Base-by-base conservation (phyloP, 225 moss, liverwort and hornwort genomes). In the Marchantia paleacea region DNA sequence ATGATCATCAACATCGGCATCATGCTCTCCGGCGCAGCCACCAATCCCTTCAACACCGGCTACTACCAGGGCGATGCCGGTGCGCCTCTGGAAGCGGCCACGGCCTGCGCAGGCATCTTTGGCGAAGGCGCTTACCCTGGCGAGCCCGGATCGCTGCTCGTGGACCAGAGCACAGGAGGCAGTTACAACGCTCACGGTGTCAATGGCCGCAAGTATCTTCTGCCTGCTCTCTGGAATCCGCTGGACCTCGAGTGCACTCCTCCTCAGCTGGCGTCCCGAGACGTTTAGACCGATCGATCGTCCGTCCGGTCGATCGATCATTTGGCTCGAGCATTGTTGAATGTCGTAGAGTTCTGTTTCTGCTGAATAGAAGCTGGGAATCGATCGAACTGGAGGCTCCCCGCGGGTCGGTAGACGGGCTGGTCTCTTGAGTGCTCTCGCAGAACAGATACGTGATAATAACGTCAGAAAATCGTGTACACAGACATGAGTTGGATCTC, bases 201-300 rank as follows among this genome's bases (percentile, higher is more conserved):
- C 1, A 89, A 88, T 48, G 84, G 88, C 9, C 86, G 96, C 49
- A 91, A 85, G 57, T 96, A 85, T 30, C 76, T 96, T 83, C 58
- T 96, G 22, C 96, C 96, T 31, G 92, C 96, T 0, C 79, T 96
- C 0, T 96, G 96, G 96, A 86, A 91, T 22, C 93, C 94, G 8
- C 57, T 69, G 0, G 87, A 91, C 47, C 87, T 89, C 4, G 14
- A 52, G 26, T 87, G 87, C 80, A 85, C 84, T n/a, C 26, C 87
- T 16, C 77, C 77, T 39, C 75, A 75, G 57, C 28, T 75, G 16
- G 54, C 53, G 1, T 54, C 24, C 8, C 28, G 52, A 26, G 47
- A 2, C 30, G 8, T 55, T 0, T 25, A 12, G 39, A n/a, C n/a
- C n/a, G n/a, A n/a, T n/a, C n/a, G n/a, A n/a, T n/a, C n/a, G n/a